Percentiles rank a stretch among this genome's conserved stretches.
These are phyloP conservation scores for Lavandula angustifolia DNA, from an alignment of 257 asterid genomes.

Conservation along the genomic window DNA sequence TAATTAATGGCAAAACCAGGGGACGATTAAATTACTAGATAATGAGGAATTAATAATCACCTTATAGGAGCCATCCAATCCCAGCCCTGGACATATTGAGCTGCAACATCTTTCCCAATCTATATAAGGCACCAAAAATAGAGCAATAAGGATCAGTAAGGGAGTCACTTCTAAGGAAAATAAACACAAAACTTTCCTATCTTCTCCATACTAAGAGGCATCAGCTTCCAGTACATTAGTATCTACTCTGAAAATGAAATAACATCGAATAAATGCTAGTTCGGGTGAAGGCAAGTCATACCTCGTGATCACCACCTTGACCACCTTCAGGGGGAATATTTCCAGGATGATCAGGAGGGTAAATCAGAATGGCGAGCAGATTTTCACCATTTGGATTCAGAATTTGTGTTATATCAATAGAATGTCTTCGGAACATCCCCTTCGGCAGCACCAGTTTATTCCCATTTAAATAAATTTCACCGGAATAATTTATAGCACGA, in stretches of 20 bases:
- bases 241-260: background rate
- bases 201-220: conserved; percentile 1
- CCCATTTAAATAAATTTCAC: conserved; percentile 86
- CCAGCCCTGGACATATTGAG: conserved; percentile 98
- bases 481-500: conserved; percentile 92
- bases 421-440: conserved; percentile 98
- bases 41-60: conserved; percentile 41
- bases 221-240: conserved; percentile 14
- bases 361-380: conserved; percentile 80
- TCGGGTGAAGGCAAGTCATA: conserved; percentile 39
- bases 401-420: conserved; percentile 64
- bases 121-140: conserved; percentile 35
- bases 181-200: conserved; percentile 12
- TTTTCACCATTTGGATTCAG: conserved; percentile 69
- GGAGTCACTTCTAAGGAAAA: background rate
- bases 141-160: conserved; percentile 24
- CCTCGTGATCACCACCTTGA: conserved; percentile 99
- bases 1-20: background rate
- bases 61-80: conserved; percentile 98
- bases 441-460: conserved; percentile 80
- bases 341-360: conserved; percentile 99
- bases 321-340: conserved; percentile 87
- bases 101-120: conserved; percentile 97
- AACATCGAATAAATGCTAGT: conserved; percentile 2
- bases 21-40: conserved; percentile 8